Percentiles rank a stretch among this genome's conserved stretches.
Conservation (phyloP, 2,329 filamentous ascomycete genomes). For the Verticillium zaregamsianum region DNA sequence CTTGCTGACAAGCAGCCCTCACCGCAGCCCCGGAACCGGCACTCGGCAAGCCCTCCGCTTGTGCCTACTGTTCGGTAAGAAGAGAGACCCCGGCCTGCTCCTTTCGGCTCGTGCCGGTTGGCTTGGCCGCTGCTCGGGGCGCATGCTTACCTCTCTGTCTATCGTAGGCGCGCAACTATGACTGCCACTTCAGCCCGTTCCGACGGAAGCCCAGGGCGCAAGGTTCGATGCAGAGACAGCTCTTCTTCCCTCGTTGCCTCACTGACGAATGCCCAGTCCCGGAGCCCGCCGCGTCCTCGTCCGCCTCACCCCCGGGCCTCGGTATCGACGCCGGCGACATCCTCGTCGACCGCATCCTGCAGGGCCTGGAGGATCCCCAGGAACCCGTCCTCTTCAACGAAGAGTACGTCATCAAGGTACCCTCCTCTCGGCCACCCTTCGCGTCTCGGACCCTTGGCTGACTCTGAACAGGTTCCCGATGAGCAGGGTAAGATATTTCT, state of each 20-base stretch:
- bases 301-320: background rate
- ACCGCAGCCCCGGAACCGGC: background rate
- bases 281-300: background rate
- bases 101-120: background rate
- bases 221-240: background rate
- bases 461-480: background rate
- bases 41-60: background rate
- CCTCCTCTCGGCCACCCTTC: no score
- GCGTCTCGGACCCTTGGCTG: no score
- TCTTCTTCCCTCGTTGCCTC: background rate
- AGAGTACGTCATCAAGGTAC: background rate
- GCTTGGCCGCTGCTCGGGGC: no score
- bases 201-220: background rate
- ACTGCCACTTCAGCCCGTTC: constrained; percentile 3
- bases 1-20: background rate
- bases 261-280: background rate
- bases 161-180: background rate
- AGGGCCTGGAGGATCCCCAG: background rate
- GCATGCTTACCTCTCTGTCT: background rate
- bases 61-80: constrained; percentile 1
- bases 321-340: background rate
- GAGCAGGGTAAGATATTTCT: background rate
- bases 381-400: background rate
- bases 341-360: constrained; percentile 2
- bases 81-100: background rate